Conservation (phyloP, 164 flowering plant genomes). For the Saururus chinensis region DNA sequence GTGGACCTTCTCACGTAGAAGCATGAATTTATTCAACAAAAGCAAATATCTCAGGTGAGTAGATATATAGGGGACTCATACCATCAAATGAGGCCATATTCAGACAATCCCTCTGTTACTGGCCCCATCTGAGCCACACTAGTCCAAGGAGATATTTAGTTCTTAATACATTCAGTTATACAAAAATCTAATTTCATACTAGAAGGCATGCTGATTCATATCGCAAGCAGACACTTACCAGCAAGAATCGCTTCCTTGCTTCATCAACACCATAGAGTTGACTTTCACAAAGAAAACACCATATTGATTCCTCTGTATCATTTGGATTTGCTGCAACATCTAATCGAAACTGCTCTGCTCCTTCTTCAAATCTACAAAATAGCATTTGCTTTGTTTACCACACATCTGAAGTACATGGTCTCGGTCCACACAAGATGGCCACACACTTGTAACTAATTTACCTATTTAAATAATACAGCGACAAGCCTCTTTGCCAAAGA, state of each 20-base stretch:
- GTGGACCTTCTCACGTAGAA: too few relatives aligned
- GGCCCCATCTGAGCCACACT: too few relatives aligned
- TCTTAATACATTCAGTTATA: too few relatives aligned
- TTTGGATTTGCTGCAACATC: conserved; percentile 96
- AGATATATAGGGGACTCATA: too few relatives aligned
- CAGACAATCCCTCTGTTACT: too few relatives aligned
- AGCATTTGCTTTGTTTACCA: background rate
- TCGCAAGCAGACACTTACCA: conserved; percentile 32
- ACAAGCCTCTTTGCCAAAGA: conserved; percentile 95
- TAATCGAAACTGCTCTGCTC: conserved; percentile 87
- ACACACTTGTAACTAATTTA: conserved; percentile 14
- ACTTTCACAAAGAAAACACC: conserved; percentile 97
- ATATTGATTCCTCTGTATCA: conserved; percentile 95
- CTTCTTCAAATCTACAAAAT: conserved; percentile 68
- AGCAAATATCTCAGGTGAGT: too few relatives aligned
- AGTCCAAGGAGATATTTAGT: too few relatives aligned
- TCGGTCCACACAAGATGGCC: background rate
- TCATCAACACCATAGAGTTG: conserved; percentile 67
- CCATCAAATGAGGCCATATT: too few relatives aligned
- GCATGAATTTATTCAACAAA: too few relatives aligned
- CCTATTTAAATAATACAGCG: conserved; percentile 91
- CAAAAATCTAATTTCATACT: too few relatives aligned
- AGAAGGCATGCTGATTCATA: background rate
- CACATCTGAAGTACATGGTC: background rate
- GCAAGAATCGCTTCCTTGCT: conserved; percentile 66